These are phyloP conservation scores for Trichosanthes truncata DNA, from an alignment of 306 rosid species.

Conservation along the genomic window DNA sequence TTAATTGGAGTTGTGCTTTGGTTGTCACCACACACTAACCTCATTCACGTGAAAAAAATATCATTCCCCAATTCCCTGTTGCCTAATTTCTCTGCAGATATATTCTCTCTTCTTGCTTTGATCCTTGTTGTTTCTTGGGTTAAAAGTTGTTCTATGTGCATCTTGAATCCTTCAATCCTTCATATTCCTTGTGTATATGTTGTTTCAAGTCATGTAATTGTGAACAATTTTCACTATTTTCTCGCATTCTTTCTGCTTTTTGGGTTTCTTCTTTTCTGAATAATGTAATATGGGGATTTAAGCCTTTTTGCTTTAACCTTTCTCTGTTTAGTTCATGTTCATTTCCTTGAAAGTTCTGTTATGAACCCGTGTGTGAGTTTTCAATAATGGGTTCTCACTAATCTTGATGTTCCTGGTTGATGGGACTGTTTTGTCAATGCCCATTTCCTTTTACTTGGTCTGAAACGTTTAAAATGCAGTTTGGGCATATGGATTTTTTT, in stretches of 20 bases:
- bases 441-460: constrained; percentile 28
- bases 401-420: constrained; percentile 12
- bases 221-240: constrained; percentile 19
- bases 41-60: constrained; percentile 23
- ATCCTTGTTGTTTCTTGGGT: constrained; percentile 10
- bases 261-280: constrained; percentile 21
- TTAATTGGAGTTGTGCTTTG: constrained; percentile 21
- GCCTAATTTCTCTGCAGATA: constrained; percentile 15
- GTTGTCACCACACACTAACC: constrained; percentile 28
- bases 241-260: constrained; percentile 12
- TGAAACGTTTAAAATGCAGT: constrained; percentile 35
- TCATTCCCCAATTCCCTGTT: constrained; percentile 5
- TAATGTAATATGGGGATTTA: constrained; percentile 50
- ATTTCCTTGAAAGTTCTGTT: constrained; percentile 28
- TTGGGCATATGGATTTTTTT: constrained; percentile 43
- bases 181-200: not conserved
- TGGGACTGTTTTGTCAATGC: constrained; percentile 23
- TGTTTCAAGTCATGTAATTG: constrained; percentile 45
- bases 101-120: constrained; percentile 10
- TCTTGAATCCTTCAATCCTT: constrained; percentile 19
- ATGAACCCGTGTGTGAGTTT: constrained; percentile 28
- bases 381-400: constrained; percentile 64
- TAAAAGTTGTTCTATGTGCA: constrained; percentile 11
- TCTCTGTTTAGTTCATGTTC: constrained; percentile 27
- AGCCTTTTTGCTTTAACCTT: constrained; percentile 13